Evolutionary conservation across 177 flowering plant species (phyloP).

Genomic region (Vitis hybrid): DNA sequence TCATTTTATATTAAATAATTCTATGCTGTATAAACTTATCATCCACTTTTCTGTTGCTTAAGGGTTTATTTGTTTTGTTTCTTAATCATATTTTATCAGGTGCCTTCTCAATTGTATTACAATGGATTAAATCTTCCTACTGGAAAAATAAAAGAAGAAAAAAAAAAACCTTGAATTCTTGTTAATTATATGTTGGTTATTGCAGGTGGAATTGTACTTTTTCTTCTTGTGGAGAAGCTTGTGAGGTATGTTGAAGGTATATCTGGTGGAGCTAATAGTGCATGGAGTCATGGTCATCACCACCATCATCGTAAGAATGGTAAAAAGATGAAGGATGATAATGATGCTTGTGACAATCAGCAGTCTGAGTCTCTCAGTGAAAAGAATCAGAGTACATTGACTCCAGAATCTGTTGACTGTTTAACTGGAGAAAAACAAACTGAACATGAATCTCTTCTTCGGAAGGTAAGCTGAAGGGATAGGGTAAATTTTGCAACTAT

Average conservation of each 20-base stretch:
- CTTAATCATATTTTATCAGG: too few species aligned
- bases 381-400: constrained; percentile 18
- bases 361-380: constrained; percentile 18
- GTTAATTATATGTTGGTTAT: constrained; percentile 15
- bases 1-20: too few species aligned
- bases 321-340: constrained; percentile 51
- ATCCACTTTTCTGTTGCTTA: too few species aligned
- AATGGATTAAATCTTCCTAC: too few species aligned
- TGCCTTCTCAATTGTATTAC: too few species aligned
- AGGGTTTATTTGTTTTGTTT: too few species aligned
- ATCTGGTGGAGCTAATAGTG: constrained; percentile 47
- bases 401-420: constrained; percentile 33
- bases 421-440: constrained; percentile 23
- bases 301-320: constrained; percentile 65
- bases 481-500: constrained; percentile 4
- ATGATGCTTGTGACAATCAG: constrained; percentile 25
- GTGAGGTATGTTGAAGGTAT: constrained; percentile 87
- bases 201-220: constrained; percentile 92
- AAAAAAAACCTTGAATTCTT: too few species aligned
- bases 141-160: too few species aligned
- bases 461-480: constrained; percentile 49
- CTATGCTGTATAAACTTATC: too few species aligned
- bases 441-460: constrained; percentile 30
- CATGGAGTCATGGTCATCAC: constrained; percentile 62
- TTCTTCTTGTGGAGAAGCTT: constrained; percentile 90